A percentile compares a stretch with the other conserved stretches of the same genome.
phyloP scores from a whole-genome alignment of 495 filamentous ascomycete species.

The Clohesyomyces aquaticus region DNA sequence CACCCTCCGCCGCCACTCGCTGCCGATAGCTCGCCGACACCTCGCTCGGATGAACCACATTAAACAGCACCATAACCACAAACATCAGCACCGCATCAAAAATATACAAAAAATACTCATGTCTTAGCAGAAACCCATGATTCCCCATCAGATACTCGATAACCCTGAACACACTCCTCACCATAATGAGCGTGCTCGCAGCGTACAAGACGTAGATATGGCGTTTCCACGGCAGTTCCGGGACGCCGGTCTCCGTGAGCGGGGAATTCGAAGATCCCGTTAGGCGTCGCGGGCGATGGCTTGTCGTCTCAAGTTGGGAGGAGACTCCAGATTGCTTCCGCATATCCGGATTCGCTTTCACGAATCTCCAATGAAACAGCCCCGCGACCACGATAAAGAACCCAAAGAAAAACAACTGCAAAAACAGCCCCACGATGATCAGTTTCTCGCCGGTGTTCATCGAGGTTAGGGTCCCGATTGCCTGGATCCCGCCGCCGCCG shows the following conservation, averaged over 20 bases:
- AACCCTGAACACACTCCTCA: conserved; percentile 63
- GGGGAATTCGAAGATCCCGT: conserved; percentile 18
- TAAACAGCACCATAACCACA: conserved; percentile 51
- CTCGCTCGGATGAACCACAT: conserved; percentile 47
- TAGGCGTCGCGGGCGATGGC: neutral
- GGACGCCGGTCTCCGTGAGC: conserved; percentile 38
- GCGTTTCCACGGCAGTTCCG: conserved; percentile 54
- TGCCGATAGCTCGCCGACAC: conserved; percentile 3
- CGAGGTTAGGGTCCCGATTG: neutral
- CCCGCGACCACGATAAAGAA: conserved; percentile 23
- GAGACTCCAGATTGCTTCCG: neutral
- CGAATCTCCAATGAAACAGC: conserved; percentile 17
- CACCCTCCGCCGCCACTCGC: neutral
- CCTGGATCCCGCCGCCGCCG: conserved; percentile 36
- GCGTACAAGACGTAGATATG: conserved; percentile 58
- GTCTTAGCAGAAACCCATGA: conserved; percentile 55
- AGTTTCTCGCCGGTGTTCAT: conserved; percentile 23
- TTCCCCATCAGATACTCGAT: conserved; percentile 65
- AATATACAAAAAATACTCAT: conserved; percentile 64
- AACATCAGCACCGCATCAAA: conserved; percentile 67
- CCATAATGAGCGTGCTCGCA: conserved; percentile 58
- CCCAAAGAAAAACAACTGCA: conserved; percentile 25
- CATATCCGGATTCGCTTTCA: neutral
- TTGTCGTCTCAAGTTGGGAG: too few species aligned
- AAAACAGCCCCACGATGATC: conserved; percentile 18